Evolutionary conservation across 139 green algal species (phyloP), one percentile per base, ranked within the genome.

Genomic region (Chlorokybus atmophyticus): DNA sequence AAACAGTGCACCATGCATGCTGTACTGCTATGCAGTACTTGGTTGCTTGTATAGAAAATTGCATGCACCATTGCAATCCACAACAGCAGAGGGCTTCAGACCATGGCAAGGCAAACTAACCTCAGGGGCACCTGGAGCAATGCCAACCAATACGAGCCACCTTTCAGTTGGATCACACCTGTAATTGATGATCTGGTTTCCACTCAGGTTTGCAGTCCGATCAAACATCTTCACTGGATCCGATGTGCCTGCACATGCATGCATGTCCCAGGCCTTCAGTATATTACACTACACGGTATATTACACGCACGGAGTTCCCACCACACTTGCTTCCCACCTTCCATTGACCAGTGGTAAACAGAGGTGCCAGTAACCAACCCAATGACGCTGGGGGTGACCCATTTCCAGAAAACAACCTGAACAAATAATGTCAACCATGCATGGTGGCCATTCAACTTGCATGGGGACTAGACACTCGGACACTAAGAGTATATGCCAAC

Each of bases 151-250:
- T 31, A 96, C 87, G 51, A 80, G 84, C 92, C 92, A 99, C 78
- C 96, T 96, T 39, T 69, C 74, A 44, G 82, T 77, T 3, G 85
- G 64, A 51, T 85, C 82, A n/a, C 82, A 76, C 10, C 84, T 71
- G 75, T 97, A 99, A 66, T 77, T 89, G 75, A 99, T 99, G 67
- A 99, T 94, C 73, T 99, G 92, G 2, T 87, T 89, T n/a, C 78
- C 78, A 30, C 75, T 74, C 61, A 99, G 73, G 74, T 97, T 98
- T 29, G 85, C 75, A 0, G 91, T 88, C 19, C 92, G 75, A 54
- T 97, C 92, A 75, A 97, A 99, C 39, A 97, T 77, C 77, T 97
- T 97, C 32, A 80, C 76, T 3, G 89, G 85, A 3, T 64, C 72
- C n/a, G 56, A 44, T 14, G 35, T 44, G 35, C 35, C 35, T 44